Percentiles rank a stretch among this genome's conserved stretches.
Conservation (phyloP, 2,329 filamentous ascomycete species). For the Ceratocystis huliohia region DNA sequence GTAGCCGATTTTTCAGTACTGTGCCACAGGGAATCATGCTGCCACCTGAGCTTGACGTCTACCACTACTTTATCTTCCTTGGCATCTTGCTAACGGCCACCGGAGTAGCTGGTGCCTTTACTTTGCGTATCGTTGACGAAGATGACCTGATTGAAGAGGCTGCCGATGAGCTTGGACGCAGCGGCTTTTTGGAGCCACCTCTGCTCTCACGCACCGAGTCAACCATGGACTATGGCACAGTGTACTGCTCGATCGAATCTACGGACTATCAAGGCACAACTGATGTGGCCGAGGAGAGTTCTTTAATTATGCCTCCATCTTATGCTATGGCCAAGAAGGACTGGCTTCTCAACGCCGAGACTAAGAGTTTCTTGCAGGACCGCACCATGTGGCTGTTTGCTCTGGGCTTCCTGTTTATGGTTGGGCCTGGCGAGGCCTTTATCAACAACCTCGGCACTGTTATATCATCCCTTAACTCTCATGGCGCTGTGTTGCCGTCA, state of each 20-base stretch:
- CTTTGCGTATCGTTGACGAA: conserved; percentile 68
- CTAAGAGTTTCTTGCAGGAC: conserved; percentile 69
- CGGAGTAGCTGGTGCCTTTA: conserved; percentile 61
- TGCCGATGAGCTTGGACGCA: conserved; percentile 80
- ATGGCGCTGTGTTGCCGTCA: conserved; percentile 19
- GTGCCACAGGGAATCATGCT: conserved; percentile 45
- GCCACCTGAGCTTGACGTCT: conserved; percentile 55
- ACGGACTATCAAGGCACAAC: conserved; percentile 20
- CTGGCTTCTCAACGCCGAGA: conserved; percentile 85
- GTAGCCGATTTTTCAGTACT: conserved; percentile 64
- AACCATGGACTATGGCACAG: conserved; percentile 50
- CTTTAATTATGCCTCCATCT: not conserved
- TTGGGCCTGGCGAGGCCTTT: conserved; percentile 92
- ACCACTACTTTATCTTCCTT: conserved; percentile 79
- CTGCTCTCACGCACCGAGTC: conserved; percentile 43
- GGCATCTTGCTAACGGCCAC: conserved; percentile 55
- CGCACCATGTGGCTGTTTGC: conserved; percentile 94
- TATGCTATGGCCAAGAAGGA: conserved; percentile 43
- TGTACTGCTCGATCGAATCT: conserved; percentile 29
- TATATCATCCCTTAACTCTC: conserved; percentile 58
- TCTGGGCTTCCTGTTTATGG: conserved; percentile 79
- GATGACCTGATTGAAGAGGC: conserved; percentile 80
- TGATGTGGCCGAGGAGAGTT: conserved; percentile 30
- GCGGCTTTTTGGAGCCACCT: conserved; percentile 65
- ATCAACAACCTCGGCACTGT: conserved; percentile 96